Conservation (phyloP, 228 moss, liverwort and hornwort species). For the Sphagnum magellanicum region DNA sequence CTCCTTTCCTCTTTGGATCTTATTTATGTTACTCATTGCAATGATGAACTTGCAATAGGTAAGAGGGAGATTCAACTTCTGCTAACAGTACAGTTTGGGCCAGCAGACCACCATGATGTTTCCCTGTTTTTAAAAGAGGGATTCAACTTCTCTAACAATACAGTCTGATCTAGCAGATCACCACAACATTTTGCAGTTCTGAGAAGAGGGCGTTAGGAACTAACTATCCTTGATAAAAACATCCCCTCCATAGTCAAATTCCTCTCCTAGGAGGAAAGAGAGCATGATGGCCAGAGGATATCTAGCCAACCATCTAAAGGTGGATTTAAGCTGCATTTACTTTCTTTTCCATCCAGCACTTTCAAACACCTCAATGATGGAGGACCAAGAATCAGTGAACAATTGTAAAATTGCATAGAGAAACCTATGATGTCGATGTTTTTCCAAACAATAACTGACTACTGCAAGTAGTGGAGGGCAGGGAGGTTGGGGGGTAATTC, state of each 20-base stretch:
- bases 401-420: not conserved
- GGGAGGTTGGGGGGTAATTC: not conserved
- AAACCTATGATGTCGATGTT: not conserved
- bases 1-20: not conserved
- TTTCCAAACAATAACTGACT: not conserved
- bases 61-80: not conserved
- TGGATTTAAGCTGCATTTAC: too few species aligned
- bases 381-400: not conserved
- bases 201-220: too few species aligned
- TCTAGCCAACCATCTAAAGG: too few species aligned
- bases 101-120: not conserved
- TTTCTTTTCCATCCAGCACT: too few species aligned
- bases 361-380: too few species aligned
- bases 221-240: too few species aligned
- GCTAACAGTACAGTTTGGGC: not conserved
- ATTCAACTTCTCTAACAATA: too few species aligned
- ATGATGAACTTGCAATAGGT: not conserved
- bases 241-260: too few species aligned
- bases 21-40: not conserved
- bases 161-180: too few species aligned
- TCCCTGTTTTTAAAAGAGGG: not conserved
- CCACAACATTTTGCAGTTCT: too few species aligned
- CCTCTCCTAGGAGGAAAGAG: too few species aligned
- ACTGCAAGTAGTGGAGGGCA: not conserved
- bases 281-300: too few species aligned